Conservation (phyloP, 1,284 basidiomycete genomes). For the Malassezia japonica region DNA sequence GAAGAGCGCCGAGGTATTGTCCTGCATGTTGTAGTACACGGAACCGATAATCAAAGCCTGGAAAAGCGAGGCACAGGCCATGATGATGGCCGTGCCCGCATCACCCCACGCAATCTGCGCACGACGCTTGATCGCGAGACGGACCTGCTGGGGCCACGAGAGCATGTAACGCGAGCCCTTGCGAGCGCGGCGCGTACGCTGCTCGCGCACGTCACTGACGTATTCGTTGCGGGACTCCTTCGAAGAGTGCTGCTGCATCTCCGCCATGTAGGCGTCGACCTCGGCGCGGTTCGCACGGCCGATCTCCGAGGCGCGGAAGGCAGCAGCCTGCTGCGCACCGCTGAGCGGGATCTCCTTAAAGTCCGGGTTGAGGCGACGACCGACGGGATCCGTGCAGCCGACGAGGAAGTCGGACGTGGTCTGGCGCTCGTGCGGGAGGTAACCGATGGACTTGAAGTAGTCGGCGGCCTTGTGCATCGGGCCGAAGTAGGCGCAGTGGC, state of each 20-base stretch:
- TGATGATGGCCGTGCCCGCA: slow-evolving; percentile 48
- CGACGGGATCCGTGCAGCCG: slow-evolving; percentile 50
- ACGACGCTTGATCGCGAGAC: slow-evolving; percentile 60
- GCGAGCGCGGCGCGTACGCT: slow-evolving; percentile 23
- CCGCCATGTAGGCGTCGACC: slow-evolving; percentile 24
- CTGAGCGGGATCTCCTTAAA: slow-evolving; percentile 35
- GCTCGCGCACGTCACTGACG: slow-evolving; percentile 20
- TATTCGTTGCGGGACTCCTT: slow-evolving; percentile 23
- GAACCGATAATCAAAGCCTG: slow-evolving; percentile 68
- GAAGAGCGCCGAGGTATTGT: slow-evolving; percentile 62
- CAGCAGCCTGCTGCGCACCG: slow-evolving; percentile 29
- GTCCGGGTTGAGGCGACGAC: slow-evolving; percentile 47
- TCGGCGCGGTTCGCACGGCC: slow-evolving; percentile 23
- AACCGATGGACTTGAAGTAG: slow-evolving; percentile 37
- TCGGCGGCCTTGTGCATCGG: slow-evolving; percentile 24
- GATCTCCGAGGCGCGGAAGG: slow-evolving; percentile 22
- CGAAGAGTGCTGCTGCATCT: slow-evolving; percentile 13
- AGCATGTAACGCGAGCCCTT: slow-evolving; percentile 27
- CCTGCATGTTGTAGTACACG: slow-evolving; percentile 60
- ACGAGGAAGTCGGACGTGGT: slow-evolving; percentile 46
- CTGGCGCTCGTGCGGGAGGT: slow-evolving; percentile 50
- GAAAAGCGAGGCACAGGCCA: slow-evolving; percentile 36
- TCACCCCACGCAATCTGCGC: slow-evolving; percentile 62
- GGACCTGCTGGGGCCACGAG: slow-evolving; percentile 52
- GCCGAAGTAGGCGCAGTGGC: slow-evolving; percentile 45